phyloP scores from a whole-genome alignment of 345 rosid genomes.

The Hypericum androsaemum region DNA sequence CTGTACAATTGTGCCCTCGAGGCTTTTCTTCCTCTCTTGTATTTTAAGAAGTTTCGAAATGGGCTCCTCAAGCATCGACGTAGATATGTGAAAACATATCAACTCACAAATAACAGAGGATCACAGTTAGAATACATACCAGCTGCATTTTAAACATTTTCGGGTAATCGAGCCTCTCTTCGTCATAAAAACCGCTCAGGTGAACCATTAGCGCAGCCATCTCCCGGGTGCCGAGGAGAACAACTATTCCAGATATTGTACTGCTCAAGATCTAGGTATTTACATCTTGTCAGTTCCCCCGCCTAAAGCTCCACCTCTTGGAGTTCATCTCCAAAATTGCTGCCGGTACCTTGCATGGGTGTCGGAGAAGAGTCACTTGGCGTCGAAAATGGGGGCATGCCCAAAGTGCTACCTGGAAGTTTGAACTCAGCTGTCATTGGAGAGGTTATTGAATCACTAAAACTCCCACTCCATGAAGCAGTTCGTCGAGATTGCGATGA shows the following conservation, averaged over 20 bases:
- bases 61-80: conserved; percentile 19
- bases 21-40: conserved; percentile 16
- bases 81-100: conserved; percentile 8
- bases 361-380: conserved; percentile 18
- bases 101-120: conserved; percentile 13
- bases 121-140: neutral
- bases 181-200: conserved; percentile 5
- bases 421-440: conserved; percentile 19
- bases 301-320: conserved; percentile 84
- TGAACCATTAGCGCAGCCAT: conserved; percentile 10
- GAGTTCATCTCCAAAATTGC: conserved; percentile 70
- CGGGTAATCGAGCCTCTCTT: neutral
- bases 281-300: conserved; percentile 32
- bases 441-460: conserved; percentile 30
- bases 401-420: conserved; percentile 30
- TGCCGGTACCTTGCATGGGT: conserved; percentile 28
- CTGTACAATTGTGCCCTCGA: conserved; percentile 37
- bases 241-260: conserved; percentile 18
- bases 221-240: conserved; percentile 12
- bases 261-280: conserved; percentile 34
- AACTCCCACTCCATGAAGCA: conserved; percentile 87
- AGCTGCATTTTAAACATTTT: no score
- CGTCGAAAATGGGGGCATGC: conserved; percentile 30
- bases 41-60: conserved; percentile 6
- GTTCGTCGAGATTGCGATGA: conserved; percentile 45